Conservation (phyloP, 495 filamentous ascomycete species). For the Penicillium argentinense region DNA sequence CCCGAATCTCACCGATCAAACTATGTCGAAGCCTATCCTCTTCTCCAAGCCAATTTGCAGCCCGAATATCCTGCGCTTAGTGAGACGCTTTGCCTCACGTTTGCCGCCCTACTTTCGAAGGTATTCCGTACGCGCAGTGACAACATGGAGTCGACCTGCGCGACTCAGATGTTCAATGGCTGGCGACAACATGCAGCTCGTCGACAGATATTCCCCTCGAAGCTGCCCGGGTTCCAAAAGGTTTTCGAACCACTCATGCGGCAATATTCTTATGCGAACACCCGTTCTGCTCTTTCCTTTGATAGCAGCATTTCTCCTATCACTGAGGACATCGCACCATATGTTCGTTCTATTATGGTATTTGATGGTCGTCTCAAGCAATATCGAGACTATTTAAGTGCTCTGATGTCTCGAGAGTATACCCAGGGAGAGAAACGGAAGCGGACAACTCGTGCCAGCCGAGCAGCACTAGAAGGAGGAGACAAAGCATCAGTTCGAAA, state of each 20-base stretch:
- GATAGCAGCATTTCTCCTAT: constrained; percentile 65
- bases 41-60: constrained; percentile 54
- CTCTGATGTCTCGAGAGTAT: constrained; percentile 54
- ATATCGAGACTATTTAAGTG: constrained; percentile 62
- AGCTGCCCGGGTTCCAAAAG: constrained; percentile 21
- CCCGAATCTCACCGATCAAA: constrained; percentile 60
- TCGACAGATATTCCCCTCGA: constrained; percentile 13
- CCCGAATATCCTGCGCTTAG: constrained; percentile 43
- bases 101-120: constrained; percentile 33
- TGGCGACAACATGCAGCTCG: constrained; percentile 10
- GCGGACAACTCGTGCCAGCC: constrained; percentile 74
- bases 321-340: constrained; percentile 77
- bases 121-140: constrained; percentile 31
- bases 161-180: constrained; percentile 26
- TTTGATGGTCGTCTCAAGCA: constrained; percentile 70
- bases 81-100: constrained; percentile 34
- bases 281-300: constrained; percentile 59
- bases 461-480: constrained; percentile 82
- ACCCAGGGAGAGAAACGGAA: constrained; percentile 55
- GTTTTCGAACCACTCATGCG: constrained; percentile 40
- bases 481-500: constrained; percentile 66
- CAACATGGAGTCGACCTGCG: constrained; percentile 24
- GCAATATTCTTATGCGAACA: constrained; percentile 28
- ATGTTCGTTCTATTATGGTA: constrained; percentile 73
- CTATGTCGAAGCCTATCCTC: constrained; percentile 59